Conservation (phyloP, 1,284 basidiomycete species). For the Cerioporus squamosus region DNA sequence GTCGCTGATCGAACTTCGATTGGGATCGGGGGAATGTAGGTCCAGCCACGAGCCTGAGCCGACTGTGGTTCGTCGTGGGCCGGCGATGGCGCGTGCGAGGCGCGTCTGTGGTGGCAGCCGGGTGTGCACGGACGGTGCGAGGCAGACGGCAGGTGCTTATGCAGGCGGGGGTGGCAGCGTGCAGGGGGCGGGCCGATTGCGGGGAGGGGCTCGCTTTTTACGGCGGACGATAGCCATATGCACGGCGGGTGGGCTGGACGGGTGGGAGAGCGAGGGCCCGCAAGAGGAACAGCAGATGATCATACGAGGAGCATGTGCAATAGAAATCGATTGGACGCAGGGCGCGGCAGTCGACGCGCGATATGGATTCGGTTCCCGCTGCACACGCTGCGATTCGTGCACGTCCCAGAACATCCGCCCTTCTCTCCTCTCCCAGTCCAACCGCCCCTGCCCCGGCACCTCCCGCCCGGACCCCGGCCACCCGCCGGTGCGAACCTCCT, state of each 20-base stretch:
- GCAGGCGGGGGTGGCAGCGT: background rate
- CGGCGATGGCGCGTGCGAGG: background rate
- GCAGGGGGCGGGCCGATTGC: background rate
- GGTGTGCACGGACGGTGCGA: background rate
- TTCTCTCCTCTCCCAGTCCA: constrained; percentile 13
- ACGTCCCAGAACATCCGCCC: background rate
- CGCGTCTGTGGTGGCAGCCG: background rate
- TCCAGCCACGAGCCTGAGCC: constrained; percentile 24
- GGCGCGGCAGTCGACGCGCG: too few species aligned
- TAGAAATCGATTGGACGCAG: constrained; percentile 14
- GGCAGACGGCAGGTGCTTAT: background rate
- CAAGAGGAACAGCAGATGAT: constrained; percentile 7
- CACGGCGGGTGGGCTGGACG: background rate
- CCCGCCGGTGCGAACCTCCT: background rate
- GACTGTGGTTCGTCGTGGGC: constrained; percentile 4
- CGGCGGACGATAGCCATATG: constrained; percentile 9
- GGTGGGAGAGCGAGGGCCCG: background rate
- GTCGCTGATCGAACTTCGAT: constrained; percentile 23
- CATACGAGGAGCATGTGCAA: constrained; percentile 14
- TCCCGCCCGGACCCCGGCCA: constrained; percentile 12
- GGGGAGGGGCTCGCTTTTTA: constrained; percentile 12
- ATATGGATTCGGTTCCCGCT: too few species aligned
- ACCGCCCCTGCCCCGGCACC: background rate
- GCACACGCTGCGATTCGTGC: too few species aligned
- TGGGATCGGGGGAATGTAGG: constrained; percentile 27